These are phyloP conservation scores for Pelargonium citronellum DNA, from an alignment of 441 rosid species.

Conservation along the genomic window DNA sequence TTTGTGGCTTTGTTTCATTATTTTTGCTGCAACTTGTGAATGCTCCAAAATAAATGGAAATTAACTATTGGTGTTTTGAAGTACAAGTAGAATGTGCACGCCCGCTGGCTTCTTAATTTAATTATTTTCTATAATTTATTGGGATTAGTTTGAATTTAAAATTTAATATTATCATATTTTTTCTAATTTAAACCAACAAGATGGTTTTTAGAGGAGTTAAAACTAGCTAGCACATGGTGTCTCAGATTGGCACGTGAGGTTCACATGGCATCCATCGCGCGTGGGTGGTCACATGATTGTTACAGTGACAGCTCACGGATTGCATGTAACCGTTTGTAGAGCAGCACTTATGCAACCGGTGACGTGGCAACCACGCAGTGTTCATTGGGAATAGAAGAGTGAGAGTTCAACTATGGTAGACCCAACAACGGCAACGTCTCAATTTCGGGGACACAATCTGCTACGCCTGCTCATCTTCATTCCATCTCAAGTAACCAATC, in stretches of 20 bases:
- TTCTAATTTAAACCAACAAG: too few relatives aligned
- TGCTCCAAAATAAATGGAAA: not conserved
- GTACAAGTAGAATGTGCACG: slow-evolving; percentile 5
- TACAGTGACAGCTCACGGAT: too few relatives aligned
- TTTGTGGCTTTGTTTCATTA: not conserved
- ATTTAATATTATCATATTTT: not conserved
- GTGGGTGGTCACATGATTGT: slow-evolving; percentile 1
- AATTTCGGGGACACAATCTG: not conserved
- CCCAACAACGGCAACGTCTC: too few relatives aligned
- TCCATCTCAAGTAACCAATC: not conserved
- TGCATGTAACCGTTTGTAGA: too few relatives aligned
- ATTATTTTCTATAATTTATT: not conserved
- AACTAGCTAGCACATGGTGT: not conserved
- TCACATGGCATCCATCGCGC: not conserved
- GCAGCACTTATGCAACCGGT: not conserved
- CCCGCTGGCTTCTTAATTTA: not conserved
- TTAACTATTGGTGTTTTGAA: not conserved
- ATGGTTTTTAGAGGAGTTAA: not conserved
- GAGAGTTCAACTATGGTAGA: too few relatives aligned
- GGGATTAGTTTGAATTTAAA: not conserved
- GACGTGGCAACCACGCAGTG: not conserved
- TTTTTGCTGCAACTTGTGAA: not conserved
- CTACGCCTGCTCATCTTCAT: not conserved
- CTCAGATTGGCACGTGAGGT: not conserved
- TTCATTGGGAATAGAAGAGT: too few relatives aligned